Base-by-base conservation (phyloP, 2,329 filamentous ascomycete genomes). In the Diaporthe nobilis region DNA sequence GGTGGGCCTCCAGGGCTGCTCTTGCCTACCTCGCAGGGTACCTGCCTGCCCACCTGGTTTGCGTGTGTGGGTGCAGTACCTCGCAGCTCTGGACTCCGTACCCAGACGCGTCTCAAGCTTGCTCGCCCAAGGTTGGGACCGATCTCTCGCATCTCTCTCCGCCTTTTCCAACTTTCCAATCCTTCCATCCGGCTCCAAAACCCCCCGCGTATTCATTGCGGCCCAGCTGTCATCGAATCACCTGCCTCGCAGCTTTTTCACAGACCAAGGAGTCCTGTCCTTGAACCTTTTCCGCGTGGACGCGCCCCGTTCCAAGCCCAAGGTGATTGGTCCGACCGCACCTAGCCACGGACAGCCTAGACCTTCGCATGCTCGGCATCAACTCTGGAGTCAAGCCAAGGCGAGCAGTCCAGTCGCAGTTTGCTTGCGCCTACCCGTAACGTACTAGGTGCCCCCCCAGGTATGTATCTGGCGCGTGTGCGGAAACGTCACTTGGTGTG, bases 201-300 rank as follows among this genome's bases (percentile, higher is more conserved):
- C 39, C 37, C 47, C 47, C 73, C 84, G 83, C 85, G 84, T 85
- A 83, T 81, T 80, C 79, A 78, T 80, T 80, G 78, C 80, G 80
- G 78, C 78, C 61, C 77, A 78, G 77, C 76, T 78, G 78, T 79
- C 77, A 77, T 77, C 68, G 53, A 51, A 51, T 63, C 55, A 68
- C 60, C 34, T 72, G 77, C 73, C 63, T 68, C 67, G 47, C 58
- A 73, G 53, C 70, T 68, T 72, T 65, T 25, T 42, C n/a, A 68
- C 72, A 58, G 58, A 72, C 39, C 42, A 25, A 75, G 58, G 63
- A 15, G 25, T 72, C 37, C 53, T 13, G 31, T 44, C 39, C 53
- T 68, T 68, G 51, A 74, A 47, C 15, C 61, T 55, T n/a, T 47
- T 60, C 17, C 51, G 68, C 39, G 37, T 31, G 31, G 53, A 31